A percentile compares a stretch with the other conserved stretches of the same genome.
phyloP scores from a whole-genome alignment of 495 filamentous ascomycete species.

The Acidiella bohemica region DNA sequence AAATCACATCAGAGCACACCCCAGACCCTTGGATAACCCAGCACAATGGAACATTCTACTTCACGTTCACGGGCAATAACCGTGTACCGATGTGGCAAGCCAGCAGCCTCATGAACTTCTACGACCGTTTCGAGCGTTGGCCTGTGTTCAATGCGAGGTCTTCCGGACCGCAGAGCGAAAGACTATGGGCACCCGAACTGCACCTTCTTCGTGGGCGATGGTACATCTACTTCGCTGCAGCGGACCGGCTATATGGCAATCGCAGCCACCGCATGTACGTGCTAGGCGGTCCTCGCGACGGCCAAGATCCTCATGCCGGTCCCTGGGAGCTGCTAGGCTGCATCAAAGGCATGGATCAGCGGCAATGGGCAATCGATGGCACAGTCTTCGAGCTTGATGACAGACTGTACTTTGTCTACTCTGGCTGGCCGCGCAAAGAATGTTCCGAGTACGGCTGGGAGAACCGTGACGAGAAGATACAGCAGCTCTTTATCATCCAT shows the following conservation, averaged over 20 bases:
- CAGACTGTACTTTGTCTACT: constrained; percentile 25
- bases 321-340: constrained; percentile 23
- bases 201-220: constrained; percentile 24
- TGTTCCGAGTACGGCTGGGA: background rate
- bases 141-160: constrained; percentile 18
- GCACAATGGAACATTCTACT: constrained; percentile 11
- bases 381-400: constrained; percentile 23
- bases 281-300: constrained; percentile 21
- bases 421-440: constrained; percentile 21
- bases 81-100: constrained; percentile 26
- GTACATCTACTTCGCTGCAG: constrained; percentile 28
- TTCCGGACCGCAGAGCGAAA: constrained; percentile 6
- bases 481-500: constrained; percentile 24
- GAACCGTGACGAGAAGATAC: constrained; percentile 15
- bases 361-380: constrained; percentile 29
- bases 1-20: constrained; percentile 5
- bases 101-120: constrained; percentile 18
- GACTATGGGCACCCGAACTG: constrained; percentile 28
- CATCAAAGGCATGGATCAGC: constrained; percentile 21
- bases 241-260: constrained; percentile 21
- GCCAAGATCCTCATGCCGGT: constrained; percentile 10
- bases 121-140: constrained; percentile 14
- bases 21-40: constrained; percentile 15
- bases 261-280: constrained; percentile 25
- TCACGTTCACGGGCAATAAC: constrained; percentile 25